phyloP scores from a whole-genome alignment of 192 early-diverging fungal genomes.

The Rhizophagus prolifer region DNA sequence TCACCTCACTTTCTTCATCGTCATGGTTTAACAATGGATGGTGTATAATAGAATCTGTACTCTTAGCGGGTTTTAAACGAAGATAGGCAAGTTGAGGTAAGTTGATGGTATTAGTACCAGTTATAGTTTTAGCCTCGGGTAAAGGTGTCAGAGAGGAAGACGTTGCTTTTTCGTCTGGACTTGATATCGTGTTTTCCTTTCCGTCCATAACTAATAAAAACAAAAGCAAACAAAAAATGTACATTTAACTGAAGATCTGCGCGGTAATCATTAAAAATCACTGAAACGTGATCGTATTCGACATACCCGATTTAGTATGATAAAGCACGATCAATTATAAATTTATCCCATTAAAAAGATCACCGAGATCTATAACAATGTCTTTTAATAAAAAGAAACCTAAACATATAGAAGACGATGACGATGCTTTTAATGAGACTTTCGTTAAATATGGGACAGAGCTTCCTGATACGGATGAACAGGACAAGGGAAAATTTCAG shows the following conservation, averaged over 20 bases:
- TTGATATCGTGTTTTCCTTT: neutral
- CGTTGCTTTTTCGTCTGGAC: neutral
- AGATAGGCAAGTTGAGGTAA: neutral
- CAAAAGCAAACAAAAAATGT: neutral
- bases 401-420: conserved; percentile 16
- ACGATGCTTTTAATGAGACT: conserved; percentile 33
- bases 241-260: no score
- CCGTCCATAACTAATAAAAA: neutral
- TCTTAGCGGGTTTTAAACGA: conserved; percentile 14
- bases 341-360: neutral
- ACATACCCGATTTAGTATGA: no score
- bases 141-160: neutral
- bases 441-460: conserved; percentile 46
- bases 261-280: no score
- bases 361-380: neutral
- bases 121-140: neutral
- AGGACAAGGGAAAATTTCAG: conserved; percentile 44
- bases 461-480: conserved; percentile 36
- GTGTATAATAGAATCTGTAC: conserved; percentile 8
- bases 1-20: conserved; percentile 16
- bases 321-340: no score
- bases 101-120: neutral
- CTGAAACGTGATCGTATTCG: no score
- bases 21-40: conserved; percentile 16
- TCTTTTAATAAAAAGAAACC: conserved; percentile 20